Conservation (phyloP, 164 flowering plant species). For the Aristolochia fimbriata region DNA sequence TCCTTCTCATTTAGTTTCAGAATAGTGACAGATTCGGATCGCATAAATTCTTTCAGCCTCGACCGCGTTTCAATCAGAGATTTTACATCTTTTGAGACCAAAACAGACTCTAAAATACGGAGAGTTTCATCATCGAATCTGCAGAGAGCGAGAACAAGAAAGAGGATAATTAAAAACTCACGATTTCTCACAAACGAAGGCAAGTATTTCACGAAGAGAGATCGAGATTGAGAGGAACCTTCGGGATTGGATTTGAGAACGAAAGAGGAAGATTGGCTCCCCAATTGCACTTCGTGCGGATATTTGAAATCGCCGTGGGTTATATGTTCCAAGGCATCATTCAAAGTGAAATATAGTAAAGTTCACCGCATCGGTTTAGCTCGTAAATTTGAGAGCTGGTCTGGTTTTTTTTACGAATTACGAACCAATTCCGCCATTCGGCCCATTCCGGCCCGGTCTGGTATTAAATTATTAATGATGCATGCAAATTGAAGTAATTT, state of each 20-base stretch:
- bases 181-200: not conserved
- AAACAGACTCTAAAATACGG: conserved; percentile 40
- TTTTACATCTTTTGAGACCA: conserved; percentile 46
- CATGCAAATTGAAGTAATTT: too few relatives aligned
- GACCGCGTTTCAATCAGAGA: conserved; percentile 27
- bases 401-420: too few relatives aligned
- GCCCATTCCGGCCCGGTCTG: too few relatives aligned
- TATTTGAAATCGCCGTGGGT: too few relatives aligned
- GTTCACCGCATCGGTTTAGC: too few relatives aligned
- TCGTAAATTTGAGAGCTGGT: too few relatives aligned
- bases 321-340: too few relatives aligned
- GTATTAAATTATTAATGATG: too few relatives aligned
- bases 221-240: conserved; percentile 22
- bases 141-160: conserved; percentile 7
- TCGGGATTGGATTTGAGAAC: conserved; percentile 29
- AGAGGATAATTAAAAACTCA: not conserved
- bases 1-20: conserved; percentile 36
- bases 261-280: conserved; percentile 31
- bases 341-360: too few relatives aligned
- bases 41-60: conserved; percentile 31
- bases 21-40: conserved; percentile 32
- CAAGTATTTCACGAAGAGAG: not conserved
- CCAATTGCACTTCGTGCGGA: not conserved
- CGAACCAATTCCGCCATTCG: too few relatives aligned
- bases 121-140: conserved; percentile 57